These are phyloP conservation scores for Tephrocybe sp. DNA, from an alignment of 768 basidiomycete species.

Conservation along the genomic window DNA sequence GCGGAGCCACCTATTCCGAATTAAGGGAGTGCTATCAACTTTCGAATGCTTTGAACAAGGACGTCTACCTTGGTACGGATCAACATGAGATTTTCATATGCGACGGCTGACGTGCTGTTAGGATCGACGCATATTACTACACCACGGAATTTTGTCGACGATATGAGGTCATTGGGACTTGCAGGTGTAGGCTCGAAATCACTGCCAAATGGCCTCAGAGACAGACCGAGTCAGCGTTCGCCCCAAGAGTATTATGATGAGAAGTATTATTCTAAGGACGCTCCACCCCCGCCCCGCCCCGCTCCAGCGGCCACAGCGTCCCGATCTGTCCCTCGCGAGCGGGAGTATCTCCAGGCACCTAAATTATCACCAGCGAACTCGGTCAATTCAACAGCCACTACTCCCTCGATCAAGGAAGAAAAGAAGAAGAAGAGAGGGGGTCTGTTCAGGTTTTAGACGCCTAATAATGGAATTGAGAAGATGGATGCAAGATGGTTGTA, in stretches of 20 bases:
- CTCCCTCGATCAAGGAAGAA: constrained; percentile 41
- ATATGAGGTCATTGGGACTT: constrained; percentile 83
- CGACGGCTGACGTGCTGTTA: constrained; percentile 24
- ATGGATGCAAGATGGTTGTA: neutral
- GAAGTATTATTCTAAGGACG: constrained; percentile 67
- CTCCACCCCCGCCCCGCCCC: constrained; percentile 49
- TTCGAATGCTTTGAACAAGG: constrained; percentile 72
- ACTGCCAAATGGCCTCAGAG: constrained; percentile 65
- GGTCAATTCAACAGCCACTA: constrained; percentile 30
- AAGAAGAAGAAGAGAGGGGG: constrained; percentile 80
- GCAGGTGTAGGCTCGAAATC: constrained; percentile 81
- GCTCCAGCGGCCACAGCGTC: constrained; percentile 34
- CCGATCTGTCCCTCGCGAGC: constrained; percentile 31
- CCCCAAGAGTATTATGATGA: constrained; percentile 81
- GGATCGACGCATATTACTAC: constrained; percentile 89
- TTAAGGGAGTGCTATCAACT: constrained; percentile 85
- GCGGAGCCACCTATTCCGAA: constrained; percentile 96
- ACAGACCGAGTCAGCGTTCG: constrained; percentile 44
- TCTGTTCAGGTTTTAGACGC: constrained; percentile 59
- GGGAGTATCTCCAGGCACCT: constrained; percentile 24
- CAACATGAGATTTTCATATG: too few species aligned
- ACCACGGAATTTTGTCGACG: constrained; percentile 81
- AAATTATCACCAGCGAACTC: constrained; percentile 56
- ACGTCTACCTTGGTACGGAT: constrained; percentile 81
- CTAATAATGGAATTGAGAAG: neutral